These are phyloP conservation scores for Chlorella sorokiniana DNA, from an alignment of 139 green algal genomes.

Conservation along the genomic window DNA sequence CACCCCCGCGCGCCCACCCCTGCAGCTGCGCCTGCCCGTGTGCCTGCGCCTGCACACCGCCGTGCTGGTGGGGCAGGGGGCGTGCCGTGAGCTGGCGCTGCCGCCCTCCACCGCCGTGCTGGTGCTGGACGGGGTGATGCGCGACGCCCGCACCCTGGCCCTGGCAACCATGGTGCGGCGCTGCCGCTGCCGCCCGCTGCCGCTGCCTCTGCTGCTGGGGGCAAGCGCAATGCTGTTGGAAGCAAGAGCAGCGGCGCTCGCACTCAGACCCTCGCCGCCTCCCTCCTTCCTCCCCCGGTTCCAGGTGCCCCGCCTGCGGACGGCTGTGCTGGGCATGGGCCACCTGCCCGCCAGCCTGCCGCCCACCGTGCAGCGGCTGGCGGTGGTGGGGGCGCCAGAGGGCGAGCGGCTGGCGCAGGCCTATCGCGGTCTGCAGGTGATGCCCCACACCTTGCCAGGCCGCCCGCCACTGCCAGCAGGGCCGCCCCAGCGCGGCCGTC, in stretches of 20 bases:
- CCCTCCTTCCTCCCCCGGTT: neutral
- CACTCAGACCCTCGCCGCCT: neutral
- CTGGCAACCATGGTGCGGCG: conserved; percentile 18
- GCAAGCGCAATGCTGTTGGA: neutral
- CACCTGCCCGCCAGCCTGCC: conserved; percentile 22
- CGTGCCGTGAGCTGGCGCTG: conserved; percentile 18
- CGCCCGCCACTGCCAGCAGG: no score
- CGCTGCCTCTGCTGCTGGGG: neutral
- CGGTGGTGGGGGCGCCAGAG: conserved; percentile 3
- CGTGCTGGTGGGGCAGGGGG: conserved; percentile 17
- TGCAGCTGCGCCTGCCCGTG: conserved; percentile 27
- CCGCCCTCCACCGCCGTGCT: conserved; percentile 9
- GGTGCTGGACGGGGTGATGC: conserved; percentile 23
- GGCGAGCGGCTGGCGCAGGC: neutral
- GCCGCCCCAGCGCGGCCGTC: no score
- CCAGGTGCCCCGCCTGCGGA: conserved; percentile 20
- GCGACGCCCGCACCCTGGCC: conserved; percentile 3
- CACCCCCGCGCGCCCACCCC: neutral
- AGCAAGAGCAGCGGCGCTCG: neutral
- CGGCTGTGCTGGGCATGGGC: conserved; percentile 27
- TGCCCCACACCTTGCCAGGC: no score
- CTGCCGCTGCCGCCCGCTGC: neutral
- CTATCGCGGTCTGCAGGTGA: conserved; percentile 3
- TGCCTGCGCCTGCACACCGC: conserved; percentile 23
- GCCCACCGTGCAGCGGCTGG: conserved; percentile 22